Evolutionary conservation across 2,329 filamentous ascomycete species (phyloP).

Genomic region (Purpureocillium takamizusanense): DNA sequence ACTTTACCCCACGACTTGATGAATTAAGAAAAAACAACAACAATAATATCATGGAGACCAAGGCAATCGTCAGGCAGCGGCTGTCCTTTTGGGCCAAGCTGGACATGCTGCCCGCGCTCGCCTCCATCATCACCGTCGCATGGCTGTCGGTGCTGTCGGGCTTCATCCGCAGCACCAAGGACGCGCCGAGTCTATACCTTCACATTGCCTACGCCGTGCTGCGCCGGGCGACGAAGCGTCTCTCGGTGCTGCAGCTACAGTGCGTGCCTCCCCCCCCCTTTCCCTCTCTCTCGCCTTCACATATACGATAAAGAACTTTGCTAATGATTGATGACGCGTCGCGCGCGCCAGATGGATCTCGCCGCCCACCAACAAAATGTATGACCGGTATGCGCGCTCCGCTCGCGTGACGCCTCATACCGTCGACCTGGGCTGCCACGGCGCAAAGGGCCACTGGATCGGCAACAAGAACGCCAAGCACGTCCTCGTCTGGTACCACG

Average conservation of each 20-base stretch:
- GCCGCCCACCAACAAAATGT: constrained; percentile 9
- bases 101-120: constrained; percentile 10
- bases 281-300: neutral
- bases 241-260: constrained; percentile 11
- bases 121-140: constrained; percentile 5
- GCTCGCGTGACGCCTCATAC: constrained; percentile 7
- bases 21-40: too few species aligned
- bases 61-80: neutral
- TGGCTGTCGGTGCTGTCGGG: constrained; percentile 7
- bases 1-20: too few species aligned
- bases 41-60: neutral
- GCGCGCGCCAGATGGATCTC: constrained; percentile 7
- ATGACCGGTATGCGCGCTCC: constrained; percentile 9
- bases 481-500: constrained; percentile 14
- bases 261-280: neutral
- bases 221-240: constrained; percentile 9
- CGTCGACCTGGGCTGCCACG: constrained; percentile 8
- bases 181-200: constrained; percentile 10
- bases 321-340: neutral
- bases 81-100: constrained; percentile 8
- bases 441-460: constrained; percentile 12
- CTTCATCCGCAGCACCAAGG: constrained; percentile 6
- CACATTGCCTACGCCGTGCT: constrained; percentile 13
- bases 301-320: neutral
- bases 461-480: constrained; percentile 10